Evolutionary conservation across 2,329 filamentous ascomycete species (phyloP).

Genomic region (Diaporthe velutina): DNA sequence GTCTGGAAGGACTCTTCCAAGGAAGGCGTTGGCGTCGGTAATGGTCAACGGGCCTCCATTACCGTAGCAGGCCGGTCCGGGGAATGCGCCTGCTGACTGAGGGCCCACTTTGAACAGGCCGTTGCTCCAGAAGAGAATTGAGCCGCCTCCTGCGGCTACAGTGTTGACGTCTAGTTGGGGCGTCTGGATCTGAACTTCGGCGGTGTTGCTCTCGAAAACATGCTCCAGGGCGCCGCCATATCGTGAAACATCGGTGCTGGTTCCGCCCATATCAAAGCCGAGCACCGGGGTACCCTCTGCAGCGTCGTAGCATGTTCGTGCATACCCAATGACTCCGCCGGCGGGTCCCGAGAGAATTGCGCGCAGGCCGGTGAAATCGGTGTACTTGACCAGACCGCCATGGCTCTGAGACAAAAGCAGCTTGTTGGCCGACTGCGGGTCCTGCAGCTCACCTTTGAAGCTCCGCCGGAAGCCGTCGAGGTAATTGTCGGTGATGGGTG

Average conservation of each 20-base stretch:
- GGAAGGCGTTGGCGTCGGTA: constrained; percentile 86
- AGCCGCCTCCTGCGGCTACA: constrained; percentile 86
- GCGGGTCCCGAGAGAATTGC: constrained; percentile 79
- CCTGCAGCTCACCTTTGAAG: constrained; percentile 72
- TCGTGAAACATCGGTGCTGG: constrained; percentile 59
- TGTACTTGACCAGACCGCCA: constrained; percentile 52
- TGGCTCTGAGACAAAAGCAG: constrained; percentile 71
- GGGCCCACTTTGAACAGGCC: constrained; percentile 88
- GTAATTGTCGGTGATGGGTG: constrained; percentile 78
- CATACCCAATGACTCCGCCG: constrained; percentile 77
- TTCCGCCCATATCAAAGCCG: constrained; percentile 39
- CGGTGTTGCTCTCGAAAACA: constrained; percentile 60
- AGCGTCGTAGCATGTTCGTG: constrained; percentile 78
- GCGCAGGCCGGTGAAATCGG: constrained; percentile 49
- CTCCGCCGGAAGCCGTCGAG: constrained; percentile 75
- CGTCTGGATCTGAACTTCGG: constrained; percentile 87
- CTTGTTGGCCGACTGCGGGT: constrained; percentile 74
- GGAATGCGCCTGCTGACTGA: constrained; percentile 77
- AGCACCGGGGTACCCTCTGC: constrained; percentile 60
- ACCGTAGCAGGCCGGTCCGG: constrained; percentile 86
- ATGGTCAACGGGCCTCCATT: constrained; percentile 88
- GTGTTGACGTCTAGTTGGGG: constrained; percentile 92
- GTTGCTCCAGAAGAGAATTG: constrained; percentile 83
- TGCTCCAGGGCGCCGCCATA: constrained; percentile 48
- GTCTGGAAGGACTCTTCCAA: constrained; percentile 83